Evolutionary conservation across 1,284 basidiomycete genomes (phyloP).

Genomic region (Pisolithus thermaeus): DNA sequence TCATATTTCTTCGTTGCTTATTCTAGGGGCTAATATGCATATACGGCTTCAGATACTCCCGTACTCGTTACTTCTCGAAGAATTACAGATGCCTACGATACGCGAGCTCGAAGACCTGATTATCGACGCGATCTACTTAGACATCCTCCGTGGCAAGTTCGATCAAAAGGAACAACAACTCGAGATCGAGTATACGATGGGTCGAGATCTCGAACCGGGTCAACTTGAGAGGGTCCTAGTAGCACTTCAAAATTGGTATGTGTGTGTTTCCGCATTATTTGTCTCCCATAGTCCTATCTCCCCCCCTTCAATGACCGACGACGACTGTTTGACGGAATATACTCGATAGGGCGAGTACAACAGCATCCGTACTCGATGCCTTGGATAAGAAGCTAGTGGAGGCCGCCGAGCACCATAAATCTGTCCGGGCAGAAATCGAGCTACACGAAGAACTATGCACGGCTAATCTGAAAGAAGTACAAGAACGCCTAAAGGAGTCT

Average conservation of each 20-base stretch:
- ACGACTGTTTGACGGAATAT: not conserved
- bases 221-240: conserved; percentile 56
- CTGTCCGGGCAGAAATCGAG: conserved; percentile 26
- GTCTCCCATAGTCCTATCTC: conserved; percentile 21
- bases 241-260: conserved; percentile 67
- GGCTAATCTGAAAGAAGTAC: conserved; percentile 34
- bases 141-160: conserved; percentile 82
- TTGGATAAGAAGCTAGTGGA: conserved; percentile 43
- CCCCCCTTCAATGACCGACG: not conserved
- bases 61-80: conserved; percentile 59
- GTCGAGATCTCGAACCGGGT: conserved; percentile 75
- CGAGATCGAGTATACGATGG: conserved; percentile 88
- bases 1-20: not conserved
- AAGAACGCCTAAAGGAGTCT: conserved; percentile 43
- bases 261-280: too few species aligned
- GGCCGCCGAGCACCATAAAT: conserved; percentile 25
- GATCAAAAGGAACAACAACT: conserved; percentile 85
- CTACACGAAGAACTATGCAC: conserved; percentile 32
- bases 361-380: conserved; percentile 52
- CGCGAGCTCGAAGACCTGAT: conserved; percentile 91
- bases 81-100: conserved; percentile 68
- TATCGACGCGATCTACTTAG: conserved; percentile 92
- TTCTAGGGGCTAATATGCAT: conserved; percentile 1
- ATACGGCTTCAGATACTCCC: conserved; percentile 56
- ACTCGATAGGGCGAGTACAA: conserved; percentile 61